These are phyloP conservation scores for Tagetes patula DNA, from an alignment of 129 eudicot genomes.

Conservation along the genomic window DNA sequence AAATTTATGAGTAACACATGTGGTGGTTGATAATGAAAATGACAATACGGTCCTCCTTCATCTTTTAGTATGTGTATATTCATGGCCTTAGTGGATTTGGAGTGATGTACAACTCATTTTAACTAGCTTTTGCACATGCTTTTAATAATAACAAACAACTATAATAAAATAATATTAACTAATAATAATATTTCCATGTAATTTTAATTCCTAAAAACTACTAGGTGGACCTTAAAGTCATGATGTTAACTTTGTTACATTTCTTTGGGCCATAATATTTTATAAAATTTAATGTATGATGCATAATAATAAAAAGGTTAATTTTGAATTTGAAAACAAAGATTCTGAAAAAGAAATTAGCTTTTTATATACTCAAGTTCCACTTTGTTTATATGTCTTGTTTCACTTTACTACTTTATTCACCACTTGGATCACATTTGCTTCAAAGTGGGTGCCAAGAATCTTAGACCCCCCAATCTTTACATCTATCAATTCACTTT, in stretches of 20 bases:
- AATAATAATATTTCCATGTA: too few species aligned
- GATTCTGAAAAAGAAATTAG: neutral
- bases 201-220: too few species aligned
- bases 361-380: slow-evolving; percentile 33
- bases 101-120: slow-evolving; percentile 41
- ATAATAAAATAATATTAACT: neutral
- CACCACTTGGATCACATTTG: slow-evolving; percentile 48
- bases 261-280: neutral
- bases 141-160: neutral
- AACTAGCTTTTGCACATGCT: slow-evolving; percentile 40
- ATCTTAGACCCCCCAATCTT: slow-evolving; percentile 34
- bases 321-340: neutral
- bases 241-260: neutral
- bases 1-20: slow-evolving; percentile 32
- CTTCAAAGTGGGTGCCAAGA: slow-evolving; percentile 55
- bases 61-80: slow-evolving; percentile 3
- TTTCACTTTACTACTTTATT: slow-evolving; percentile 36
- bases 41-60: slow-evolving; percentile 27
- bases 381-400: slow-evolving; percentile 26
- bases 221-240: neutral
- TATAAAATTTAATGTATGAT: neutral
- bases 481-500: slow-evolving; percentile 36
- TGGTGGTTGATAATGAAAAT: slow-evolving; percentile 39
- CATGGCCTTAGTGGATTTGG: slow-evolving; percentile 26
- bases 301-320: neutral